Base-by-base conservation (phyloP, 2,329 filamentous ascomycete species). In the Tolypocladium cylindrosporum region DNA sequence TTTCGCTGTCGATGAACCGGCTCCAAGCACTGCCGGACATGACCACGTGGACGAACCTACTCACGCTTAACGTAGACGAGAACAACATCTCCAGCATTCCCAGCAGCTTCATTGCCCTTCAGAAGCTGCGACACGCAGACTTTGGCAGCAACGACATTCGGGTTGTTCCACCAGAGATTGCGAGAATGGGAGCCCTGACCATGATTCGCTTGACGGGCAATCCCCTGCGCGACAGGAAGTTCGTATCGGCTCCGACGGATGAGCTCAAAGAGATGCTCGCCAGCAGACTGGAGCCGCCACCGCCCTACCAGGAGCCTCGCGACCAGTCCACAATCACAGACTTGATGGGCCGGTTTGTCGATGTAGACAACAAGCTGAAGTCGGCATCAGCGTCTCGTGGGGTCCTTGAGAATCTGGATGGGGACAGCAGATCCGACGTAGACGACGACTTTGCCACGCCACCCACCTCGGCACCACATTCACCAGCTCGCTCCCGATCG, bases 131-230 rank as follows among this genome's bases (percentile, higher is more conserved):
- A 55, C 88, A 86, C 58, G 89, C 87, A 37, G 91, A 97, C 70
- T 87, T 97, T 63, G 89, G 89, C 0, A 86, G 87, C 63, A 99
- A 99, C 67, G 85, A 94, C 62, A 84, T 99, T 54, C 84, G 84
- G 2, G 77, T 83, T 14, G 71, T 99, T 9, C 89, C 94, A 37
- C 81, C 90, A 0, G 86, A 85, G 62, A 83, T 97, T 59, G 88
- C 87, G 6, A 76, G 83, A 34, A 96, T 97, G 91, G 84, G 90
- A 7, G 85, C 75, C 51, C 75, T 99, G 11, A 80, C 85, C 24
- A 86, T 86, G 68, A 81, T 97, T 48, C 85, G 87, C 5, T 77
- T 99, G 39, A 86, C 86, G 50, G 91, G 91, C n/a, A 99, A 99
- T 66, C 94, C 94, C 0, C 76, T 99, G 16, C 82, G 89, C 16